Evolutionary conservation across 768 basidiomycete species (phyloP).

Genomic region (Calvatia gigantea): DNA sequence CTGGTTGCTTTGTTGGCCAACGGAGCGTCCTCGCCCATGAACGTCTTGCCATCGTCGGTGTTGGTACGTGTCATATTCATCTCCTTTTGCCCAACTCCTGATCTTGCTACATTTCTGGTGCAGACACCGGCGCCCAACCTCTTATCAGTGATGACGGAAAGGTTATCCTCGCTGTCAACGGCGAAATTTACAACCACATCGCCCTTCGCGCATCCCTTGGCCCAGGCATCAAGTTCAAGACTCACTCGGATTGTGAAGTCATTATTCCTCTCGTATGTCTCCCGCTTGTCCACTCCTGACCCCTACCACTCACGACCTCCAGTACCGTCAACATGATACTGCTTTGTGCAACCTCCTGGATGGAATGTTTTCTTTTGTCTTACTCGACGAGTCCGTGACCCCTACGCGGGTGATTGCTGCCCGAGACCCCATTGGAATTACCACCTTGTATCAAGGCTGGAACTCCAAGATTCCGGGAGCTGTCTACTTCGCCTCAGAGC

Average conservation of each 20-base stretch:
- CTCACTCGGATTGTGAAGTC: conserved; percentile 97
- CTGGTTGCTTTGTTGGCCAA: conserved; percentile 87
- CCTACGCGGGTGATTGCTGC: conserved; percentile 93
- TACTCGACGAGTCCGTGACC: conserved; percentile 88
- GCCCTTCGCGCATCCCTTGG: conserved; percentile 68
- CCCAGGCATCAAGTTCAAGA: conserved; percentile 79
- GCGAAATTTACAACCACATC: conserved; percentile 98
- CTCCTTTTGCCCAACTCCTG: background rate
- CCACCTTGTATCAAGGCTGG: conserved; percentile 98
- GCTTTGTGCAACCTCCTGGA: conserved; percentile 79
- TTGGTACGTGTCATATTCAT: conserved; percentile 56
- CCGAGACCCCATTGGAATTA: conserved; percentile 96
- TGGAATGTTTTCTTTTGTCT: conserved; percentile 98
- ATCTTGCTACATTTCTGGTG: conserved; percentile 3
- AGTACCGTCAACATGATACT: conserved; percentile 86
- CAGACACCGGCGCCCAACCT: conserved; percentile 97
- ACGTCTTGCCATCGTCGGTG: conserved; percentile 95
- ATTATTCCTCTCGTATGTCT: conserved; percentile 80
- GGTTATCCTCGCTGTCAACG: conserved; percentile 87
- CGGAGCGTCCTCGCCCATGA: conserved; percentile 88
- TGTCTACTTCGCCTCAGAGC: conserved; percentile 92
- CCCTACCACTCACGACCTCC: conserved; percentile 1
- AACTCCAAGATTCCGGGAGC: conserved; percentile 76
- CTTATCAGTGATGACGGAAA: conserved; percentile 84
- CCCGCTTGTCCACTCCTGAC: background rate